Evolutionary conservation across 2,329 filamentous ascomycete genomes (phyloP), one percentile per base, ranked within the genome.

Genomic region (Tolypocladium album): DNA sequence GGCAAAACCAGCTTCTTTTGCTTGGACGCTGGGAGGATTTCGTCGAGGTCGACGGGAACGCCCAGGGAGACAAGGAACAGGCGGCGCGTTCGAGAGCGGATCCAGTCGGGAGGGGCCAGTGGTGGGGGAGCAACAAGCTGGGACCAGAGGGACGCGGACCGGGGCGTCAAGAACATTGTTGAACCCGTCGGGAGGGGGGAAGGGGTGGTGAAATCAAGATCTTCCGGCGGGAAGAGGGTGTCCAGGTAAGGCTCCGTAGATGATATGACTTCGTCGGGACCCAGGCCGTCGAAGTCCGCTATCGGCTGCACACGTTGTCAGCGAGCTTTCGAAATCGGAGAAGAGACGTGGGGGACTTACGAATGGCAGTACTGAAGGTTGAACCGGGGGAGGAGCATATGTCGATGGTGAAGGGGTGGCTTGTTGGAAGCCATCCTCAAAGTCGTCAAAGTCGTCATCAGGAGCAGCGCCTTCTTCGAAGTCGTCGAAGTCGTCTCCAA

Each of bases 1-100:
- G 94, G 94, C 1, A 99, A 82, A 5, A 99, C 83, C 22, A 99
- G 86, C 72, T 97, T 97, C 82, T 97, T 97, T 73, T 99, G 94
- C 74, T 97, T 97, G 15, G 90, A 96, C 0, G 93, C 92, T 0
- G 94, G 94, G 9, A 99, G 83, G 59, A 99, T 97, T 76, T 99
- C 94, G 74, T 99, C 94, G 0, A 99, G 82, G 68, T 99, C 94
- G 53, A 99, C 91, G 1, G 94, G 94, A 0, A 99, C 94, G 22
- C 94, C 94, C 0, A 99, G 84, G 1, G 92, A 97, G 59, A 99
- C 92, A 50, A 99, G 85, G 72, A 99, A 99, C 34, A 99, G 84
- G 36, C 94, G 89, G 58, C 94, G 87, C 67, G 96, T 99, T 58
- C 92, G 90, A 58, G 92, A 96, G 64, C 94, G 90, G 61, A 97